Percentiles rank a stretch among this genome's conserved stretches.
Evolutionary conservation across 1,284 basidiomycete species (phyloP).

Genomic region (Puccinia polysora): DNA sequence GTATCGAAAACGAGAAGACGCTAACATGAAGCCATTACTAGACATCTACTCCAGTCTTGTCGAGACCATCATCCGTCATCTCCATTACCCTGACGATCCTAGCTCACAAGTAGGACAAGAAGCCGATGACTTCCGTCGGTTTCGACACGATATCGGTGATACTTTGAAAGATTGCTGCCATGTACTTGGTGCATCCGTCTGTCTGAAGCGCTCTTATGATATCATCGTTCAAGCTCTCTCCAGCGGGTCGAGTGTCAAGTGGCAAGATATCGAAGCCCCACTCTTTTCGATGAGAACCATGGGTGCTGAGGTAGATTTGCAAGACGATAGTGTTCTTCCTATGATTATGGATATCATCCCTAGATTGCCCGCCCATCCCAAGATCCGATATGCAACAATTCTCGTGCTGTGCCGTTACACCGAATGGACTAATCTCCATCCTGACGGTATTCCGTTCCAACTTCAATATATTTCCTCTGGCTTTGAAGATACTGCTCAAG

Average conservation of each 20-base stretch:
- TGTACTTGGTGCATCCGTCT: slow-evolving; percentile 80
- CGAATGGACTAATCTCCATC: slow-evolving; percentile 90
- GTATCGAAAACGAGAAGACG: slow-evolving; percentile 58
- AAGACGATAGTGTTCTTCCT: slow-evolving; percentile 78
- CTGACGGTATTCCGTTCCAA: slow-evolving; percentile 77
- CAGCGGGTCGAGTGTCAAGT: slow-evolving; percentile 57
- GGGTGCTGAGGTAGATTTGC: slow-evolving; percentile 84
- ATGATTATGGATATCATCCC: slow-evolving; percentile 94
- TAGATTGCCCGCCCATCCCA: slow-evolving; percentile 80
- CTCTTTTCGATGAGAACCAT: slow-evolving; percentile 97
- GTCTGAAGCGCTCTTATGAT: slow-evolving; percentile 74
- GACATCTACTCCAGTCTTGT: slow-evolving; percentile 80
- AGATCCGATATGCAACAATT: slow-evolving; percentile 88
- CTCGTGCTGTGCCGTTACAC: slow-evolving; percentile 94
- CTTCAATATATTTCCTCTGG: slow-evolving; percentile 88
- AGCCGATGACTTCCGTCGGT: slow-evolving; percentile 85
- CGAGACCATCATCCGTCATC: slow-evolving; percentile 78
- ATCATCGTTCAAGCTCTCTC: slow-evolving; percentile 71
- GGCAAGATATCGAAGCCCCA: slow-evolving; percentile 98
- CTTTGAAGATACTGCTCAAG: slow-evolving; percentile 70
- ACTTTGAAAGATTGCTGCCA: slow-evolving; percentile 98
- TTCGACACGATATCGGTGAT: slow-evolving; percentile 97
- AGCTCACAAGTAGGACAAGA: slow-evolving; percentile 71
- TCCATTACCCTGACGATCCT: slow-evolving; percentile 79
- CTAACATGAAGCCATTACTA: slow-evolving; percentile 60